Evolutionary conservation across 2,329 filamentous ascomycete species (phyloP), one percentile per base, ranked within the genome.

Genomic region (Pseudogymnoascus sp.): DNA sequence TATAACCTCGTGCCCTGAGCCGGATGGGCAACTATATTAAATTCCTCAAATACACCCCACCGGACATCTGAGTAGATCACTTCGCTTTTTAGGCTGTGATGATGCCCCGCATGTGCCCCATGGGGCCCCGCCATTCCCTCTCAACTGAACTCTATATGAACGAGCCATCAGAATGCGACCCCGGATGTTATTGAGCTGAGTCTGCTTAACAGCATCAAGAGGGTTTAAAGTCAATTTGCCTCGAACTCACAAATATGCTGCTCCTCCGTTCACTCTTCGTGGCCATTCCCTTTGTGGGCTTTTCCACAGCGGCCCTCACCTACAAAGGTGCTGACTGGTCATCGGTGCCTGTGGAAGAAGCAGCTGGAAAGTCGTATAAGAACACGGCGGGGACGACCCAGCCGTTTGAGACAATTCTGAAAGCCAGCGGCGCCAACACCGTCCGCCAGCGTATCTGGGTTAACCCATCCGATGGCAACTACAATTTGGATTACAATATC

Each of bases 401-500:
- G 63, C 73, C 83, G 0, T 77, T 91, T 1, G 88, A 91, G 69
- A 78, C 75, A 2, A 89, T 90, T 61, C 74, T 90, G 3, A 80
- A 78, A 3, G 75, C 75, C 9, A 82, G 78, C 29, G 88, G 87
- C 12, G 82, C 89, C 67, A 90, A 90, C 72, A 87, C 84, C 0
- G 83, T 90, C 51, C 83, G 87, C 15, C 87, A 91, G 71, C 80
- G 88, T 27, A 73, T 91, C 44, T 91, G 87, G 88, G 87, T 90
- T 25, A 88, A 87, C 67, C 84, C 85, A 0, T 76, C 80, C 9
- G 80, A 83, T 66, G 85, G 86, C 51, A 79, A 80, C 66, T 91
- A 91, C 72, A 82, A 88, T 72, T 78, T 90, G 42, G 82, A 82
- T 63, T 91, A 91, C 74, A 90, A 90, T 70, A 71, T 91, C 65